Percentiles rank a stretch among this genome's conserved stretches.
phyloP scores from a whole-genome alignment of 2,329 filamentous ascomycete genomes.

The Claviceps sp. region DNA sequence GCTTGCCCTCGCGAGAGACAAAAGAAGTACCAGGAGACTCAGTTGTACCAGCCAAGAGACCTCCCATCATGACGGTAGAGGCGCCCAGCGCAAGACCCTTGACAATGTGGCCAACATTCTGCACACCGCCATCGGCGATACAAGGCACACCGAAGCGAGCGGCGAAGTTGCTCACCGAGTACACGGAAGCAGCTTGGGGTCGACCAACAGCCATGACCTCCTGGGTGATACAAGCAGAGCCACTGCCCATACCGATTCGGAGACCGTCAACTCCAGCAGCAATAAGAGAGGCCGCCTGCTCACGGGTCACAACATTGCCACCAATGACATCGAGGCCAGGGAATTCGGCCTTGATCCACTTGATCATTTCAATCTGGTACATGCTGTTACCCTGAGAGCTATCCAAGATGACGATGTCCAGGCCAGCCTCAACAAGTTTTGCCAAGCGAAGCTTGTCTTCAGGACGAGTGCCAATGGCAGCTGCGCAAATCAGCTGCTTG shows the following conservation, averaged over 20 bases:
- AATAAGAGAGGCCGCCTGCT: constrained; percentile 87
- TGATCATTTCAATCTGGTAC: constrained; percentile 98
- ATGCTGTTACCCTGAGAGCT: constrained; percentile 97
- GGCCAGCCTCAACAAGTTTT: constrained; percentile 82
- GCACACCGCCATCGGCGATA: constrained; percentile 94
- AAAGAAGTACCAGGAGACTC: constrained; percentile 96
- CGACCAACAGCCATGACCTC: constrained; percentile 99
- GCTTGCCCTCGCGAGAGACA: constrained; percentile 89
- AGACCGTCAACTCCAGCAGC: constrained; percentile 90
- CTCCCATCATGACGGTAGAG: constrained; percentile 98
- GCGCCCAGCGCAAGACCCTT: constrained; percentile 93
- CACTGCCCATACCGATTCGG: constrained; percentile 97
- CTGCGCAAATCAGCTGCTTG: constrained; percentile 93
- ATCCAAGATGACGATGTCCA: constrained; percentile 92
- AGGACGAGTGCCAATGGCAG: constrained; percentile 86
- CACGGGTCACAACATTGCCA: constrained; percentile 94
- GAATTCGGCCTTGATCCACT: constrained; percentile 81
- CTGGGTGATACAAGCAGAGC: constrained; percentile 96
- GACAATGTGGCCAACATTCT: constrained; percentile 98
- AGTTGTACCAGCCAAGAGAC: constrained; percentile 89
- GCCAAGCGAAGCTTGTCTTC: constrained; percentile 80
- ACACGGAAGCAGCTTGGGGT: constrained; percentile 87
- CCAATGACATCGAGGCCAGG: constrained; percentile 87
- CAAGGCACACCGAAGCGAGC: constrained; percentile 90
- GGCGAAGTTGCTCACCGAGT: constrained; percentile 79